Conservation (phyloP, 2,329 filamentous ascomycete species). For the Herpotrichia juniperi region DNA sequence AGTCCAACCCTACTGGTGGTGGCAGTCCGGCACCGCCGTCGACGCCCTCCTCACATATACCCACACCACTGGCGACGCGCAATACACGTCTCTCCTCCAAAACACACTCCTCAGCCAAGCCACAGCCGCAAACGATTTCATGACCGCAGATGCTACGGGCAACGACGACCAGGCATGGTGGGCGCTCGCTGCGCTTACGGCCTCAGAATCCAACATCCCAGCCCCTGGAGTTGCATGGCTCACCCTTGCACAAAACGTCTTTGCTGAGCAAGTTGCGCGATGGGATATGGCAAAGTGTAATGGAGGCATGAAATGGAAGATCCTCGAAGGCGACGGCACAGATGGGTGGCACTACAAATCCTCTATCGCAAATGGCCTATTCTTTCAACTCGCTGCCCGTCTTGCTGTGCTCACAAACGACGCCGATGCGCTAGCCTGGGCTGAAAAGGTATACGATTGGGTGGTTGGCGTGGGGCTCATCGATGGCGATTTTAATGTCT, state of each 20-base stretch:
- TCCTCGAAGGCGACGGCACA: slow-evolving; percentile 67
- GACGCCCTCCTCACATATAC: slow-evolving; percentile 47
- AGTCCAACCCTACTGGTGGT: slow-evolving; percentile 34
- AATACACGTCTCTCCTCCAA: slow-evolving; percentile 44
- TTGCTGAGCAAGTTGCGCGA: slow-evolving; percentile 69
- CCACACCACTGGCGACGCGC: slow-evolving; percentile 47
- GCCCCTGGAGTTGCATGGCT: slow-evolving; percentile 64
- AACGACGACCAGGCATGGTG: slow-evolving; percentile 79
- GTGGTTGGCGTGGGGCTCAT: slow-evolving; percentile 55
- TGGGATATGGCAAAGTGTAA: slow-evolving; percentile 72
- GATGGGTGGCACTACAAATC: slow-evolving; percentile 83
- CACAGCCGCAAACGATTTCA: slow-evolving; percentile 41
- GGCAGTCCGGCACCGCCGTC: slow-evolving; percentile 34
- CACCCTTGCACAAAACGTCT: slow-evolving; percentile 70
- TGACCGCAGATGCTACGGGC: slow-evolving; percentile 52
- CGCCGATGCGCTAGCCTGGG: slow-evolving; percentile 61
- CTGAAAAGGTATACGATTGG: slow-evolving; percentile 66
- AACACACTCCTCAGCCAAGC: slow-evolving; percentile 32
- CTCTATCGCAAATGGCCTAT: slow-evolving; percentile 75
- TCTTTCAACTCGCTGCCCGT: slow-evolving; percentile 80
- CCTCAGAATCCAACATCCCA: slow-evolving; percentile 69
- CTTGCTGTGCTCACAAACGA: slow-evolving; percentile 70
- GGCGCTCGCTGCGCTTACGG: slow-evolving; percentile 69
- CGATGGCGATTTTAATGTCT: slow-evolving; percentile 55
- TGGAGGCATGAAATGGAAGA: slow-evolving; percentile 76